Evolutionary conservation across 2,329 filamentous ascomycete genomes (phyloP), one percentile per base, ranked within the genome.

Genomic region (Fusarium xyrophilum): DNA sequence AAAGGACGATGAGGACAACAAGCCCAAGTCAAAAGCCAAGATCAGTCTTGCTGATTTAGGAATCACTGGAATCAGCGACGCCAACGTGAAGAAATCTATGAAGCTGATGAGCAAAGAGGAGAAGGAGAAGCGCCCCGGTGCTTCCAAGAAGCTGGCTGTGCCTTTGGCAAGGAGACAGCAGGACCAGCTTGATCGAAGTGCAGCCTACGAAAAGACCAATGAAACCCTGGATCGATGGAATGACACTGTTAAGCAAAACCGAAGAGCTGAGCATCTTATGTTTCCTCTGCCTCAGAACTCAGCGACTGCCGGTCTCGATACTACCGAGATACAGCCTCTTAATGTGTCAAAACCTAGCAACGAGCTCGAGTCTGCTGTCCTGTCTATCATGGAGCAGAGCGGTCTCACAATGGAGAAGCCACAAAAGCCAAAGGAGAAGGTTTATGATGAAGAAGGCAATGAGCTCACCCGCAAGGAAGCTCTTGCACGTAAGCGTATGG

Each of bases 231-330:
- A 92, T 67, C 89, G 93, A 73, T 99, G 96, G 96, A 91, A 91
- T 33, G 95, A 97, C 64, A 98, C 96, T 0, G 93, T 99, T 74
- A 97, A 97, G 80, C 89, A 93, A 33, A 97, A 97, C 78, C 91
- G 96, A 63, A 87, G 93, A 71, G 94, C 95, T 2, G 96, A 98
- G 68, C 93, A 97, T 77, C 83, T 99, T 15, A 85, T 90, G 23
- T 99, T 99, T 75, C 96, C 96, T 8, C 84, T 98, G 0, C 86
- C 90, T 5, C 90, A 93, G 73, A 90, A 89, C 39, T 87, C 89
- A 61, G 88, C 85, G 25, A 84, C 83, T 56, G 85, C 84, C 30
- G 87, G 88, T 23, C 79, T 89, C 25, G 82, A 86, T 70, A 88
- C 84, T 61, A 88, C 85, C 25, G 88, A 90, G 74, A 86, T 92